phyloP scores from a whole-genome alignment of 441 rosid genomes.

The Biscutella laevigata region DNA sequence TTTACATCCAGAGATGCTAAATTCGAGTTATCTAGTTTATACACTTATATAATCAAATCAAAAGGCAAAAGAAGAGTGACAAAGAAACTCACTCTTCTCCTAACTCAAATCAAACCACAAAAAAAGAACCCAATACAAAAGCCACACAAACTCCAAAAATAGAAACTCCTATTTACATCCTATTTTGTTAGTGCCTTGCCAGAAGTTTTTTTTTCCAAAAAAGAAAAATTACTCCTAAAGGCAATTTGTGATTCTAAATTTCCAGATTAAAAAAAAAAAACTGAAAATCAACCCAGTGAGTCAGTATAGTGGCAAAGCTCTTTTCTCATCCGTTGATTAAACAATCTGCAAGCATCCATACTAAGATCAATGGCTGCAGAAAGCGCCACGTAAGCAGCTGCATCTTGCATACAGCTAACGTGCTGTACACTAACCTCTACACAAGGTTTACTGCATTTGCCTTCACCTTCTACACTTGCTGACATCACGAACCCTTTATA shows the following conservation, averaged over 20 bases:
- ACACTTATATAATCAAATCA: slow-evolving; percentile 20
- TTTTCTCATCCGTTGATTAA: slow-evolving; percentile 74
- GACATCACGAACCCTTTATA: slow-evolving; percentile 78
- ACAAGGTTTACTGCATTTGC: slow-evolving; percentile 69
- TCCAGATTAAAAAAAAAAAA: background rate
- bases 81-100: slow-evolving; percentile 16
- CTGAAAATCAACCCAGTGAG: slow-evolving; percentile 22
- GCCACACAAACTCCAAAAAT: slow-evolving; percentile 15
- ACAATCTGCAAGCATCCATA: slow-evolving; percentile 87
- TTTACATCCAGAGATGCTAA: background rate
- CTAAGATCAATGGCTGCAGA: slow-evolving; percentile 81
- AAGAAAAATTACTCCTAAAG: background rate
- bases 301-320: slow-evolving; percentile 71
- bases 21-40: slow-evolving; percentile 11
- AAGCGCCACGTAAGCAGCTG: slow-evolving; percentile 80
- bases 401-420: slow-evolving; percentile 82
- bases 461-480: slow-evolving; percentile 71
- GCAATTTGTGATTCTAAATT: slow-evolving; percentile 12
- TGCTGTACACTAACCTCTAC: slow-evolving; percentile 84
- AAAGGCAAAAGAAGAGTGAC: slow-evolving; percentile 16
- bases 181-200: slow-evolving; percentile 15
- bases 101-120: slow-evolving; percentile 13
- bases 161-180: slow-evolving; percentile 21
- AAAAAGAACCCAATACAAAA: background rate
- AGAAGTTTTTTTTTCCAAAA: background rate